These are phyloP conservation scores for Elasticomyces elasticus DNA, from an alignment of 495 filamentous ascomycete species.

Conservation along the genomic window DNA sequence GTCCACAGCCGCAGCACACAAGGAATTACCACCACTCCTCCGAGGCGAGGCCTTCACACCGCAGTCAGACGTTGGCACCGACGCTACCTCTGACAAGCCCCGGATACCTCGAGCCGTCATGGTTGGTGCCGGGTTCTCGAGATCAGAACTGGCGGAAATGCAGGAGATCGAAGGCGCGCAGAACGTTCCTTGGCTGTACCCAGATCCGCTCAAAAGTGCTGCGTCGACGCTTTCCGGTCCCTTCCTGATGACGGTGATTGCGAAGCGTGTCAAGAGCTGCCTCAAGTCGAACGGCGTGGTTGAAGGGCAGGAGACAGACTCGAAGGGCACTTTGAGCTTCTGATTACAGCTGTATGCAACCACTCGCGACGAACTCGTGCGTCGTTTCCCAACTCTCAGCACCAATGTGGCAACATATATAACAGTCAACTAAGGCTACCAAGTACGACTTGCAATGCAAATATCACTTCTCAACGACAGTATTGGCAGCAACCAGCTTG, in stretches of 20 bases:
- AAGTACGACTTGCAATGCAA: too few relatives aligned
- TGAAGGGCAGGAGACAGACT: slow-evolving; percentile 2
- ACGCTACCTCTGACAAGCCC: slow-evolving; percentile 1
- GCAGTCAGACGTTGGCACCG: slow-evolving; percentile 4
- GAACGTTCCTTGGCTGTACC: slow-evolving; percentile 12
- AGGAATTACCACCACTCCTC: slow-evolving; percentile 14
- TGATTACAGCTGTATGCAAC: background rate
- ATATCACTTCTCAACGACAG: too few relatives aligned
- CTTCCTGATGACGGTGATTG: slow-evolving; percentile 10
- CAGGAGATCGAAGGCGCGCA: slow-evolving; percentile 2
- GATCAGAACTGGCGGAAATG: slow-evolving; percentile 11
- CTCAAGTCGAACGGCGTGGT: slow-evolving; percentile 8
- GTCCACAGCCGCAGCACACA: background rate
- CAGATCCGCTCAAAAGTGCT: slow-evolving; percentile 14
- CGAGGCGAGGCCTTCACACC: slow-evolving; percentile 1
- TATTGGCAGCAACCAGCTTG: too few relatives aligned
- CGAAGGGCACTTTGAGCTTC: slow-evolving; percentile 9
- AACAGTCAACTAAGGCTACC: too few relatives aligned
- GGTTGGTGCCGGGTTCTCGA: slow-evolving; percentile 13
- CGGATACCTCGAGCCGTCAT: slow-evolving; percentile 9
- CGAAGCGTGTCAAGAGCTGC: slow-evolving; percentile 8
- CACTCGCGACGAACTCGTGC: too few relatives aligned
- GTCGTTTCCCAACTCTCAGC: too few relatives aligned
- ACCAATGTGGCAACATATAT: too few relatives aligned
- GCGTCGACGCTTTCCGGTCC: slow-evolving; percentile 1